Base-by-base conservation (phyloP, 176 grass and related monocot species). In the Oryza meyeriana region DNA sequence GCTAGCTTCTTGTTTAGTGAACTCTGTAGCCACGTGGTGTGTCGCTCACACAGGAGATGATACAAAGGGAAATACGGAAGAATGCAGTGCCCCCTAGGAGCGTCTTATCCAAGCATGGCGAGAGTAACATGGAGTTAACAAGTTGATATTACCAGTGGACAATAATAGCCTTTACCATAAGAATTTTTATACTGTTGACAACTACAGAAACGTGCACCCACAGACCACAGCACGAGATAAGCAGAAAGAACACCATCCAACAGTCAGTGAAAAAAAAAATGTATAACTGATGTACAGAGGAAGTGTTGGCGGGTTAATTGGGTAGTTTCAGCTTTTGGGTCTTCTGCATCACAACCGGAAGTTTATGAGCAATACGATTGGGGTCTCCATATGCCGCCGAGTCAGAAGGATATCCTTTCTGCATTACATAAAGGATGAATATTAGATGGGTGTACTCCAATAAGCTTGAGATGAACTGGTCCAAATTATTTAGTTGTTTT, bases 301-400 rank as follows among this genome's bases (percentile, higher is more conserved):
- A 27, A 42, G 22, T 16, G 28, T 76, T 42, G 20, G 41, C 33
- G n/a, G 57, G 47, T 86, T 87, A 94, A 64, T 65, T 79, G 14
- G 86, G 63, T 79, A 91, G 63, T 62, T 94, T 91, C 64, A 98
- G 69, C 62, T 88, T 93, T 74, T 98, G 79, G 61, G 65, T 91
- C 75, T 89, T 94, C 48, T 93, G 84, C 80, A 76, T 91, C 59
- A 93, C 69, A 29, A 91, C 41, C 6, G 92, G 92, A 27, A 98
- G 88, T 75, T 85, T 94, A 12, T 91, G 84, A 48, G 85, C 74
- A 8, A 98, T 86, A 28, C 82, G n/a, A 91, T 86, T 93, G 10
- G 95, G 92, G 74, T 98, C 95, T 69, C 81, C 84, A 64, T 94
- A 94, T 4, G 84, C 90, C 18, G 84, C 84, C 0, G 88, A 90